Evolutionary conservation across 345 rosid genomes (phyloP).

Genomic region (Xanthoceras sorbifolium): DNA sequence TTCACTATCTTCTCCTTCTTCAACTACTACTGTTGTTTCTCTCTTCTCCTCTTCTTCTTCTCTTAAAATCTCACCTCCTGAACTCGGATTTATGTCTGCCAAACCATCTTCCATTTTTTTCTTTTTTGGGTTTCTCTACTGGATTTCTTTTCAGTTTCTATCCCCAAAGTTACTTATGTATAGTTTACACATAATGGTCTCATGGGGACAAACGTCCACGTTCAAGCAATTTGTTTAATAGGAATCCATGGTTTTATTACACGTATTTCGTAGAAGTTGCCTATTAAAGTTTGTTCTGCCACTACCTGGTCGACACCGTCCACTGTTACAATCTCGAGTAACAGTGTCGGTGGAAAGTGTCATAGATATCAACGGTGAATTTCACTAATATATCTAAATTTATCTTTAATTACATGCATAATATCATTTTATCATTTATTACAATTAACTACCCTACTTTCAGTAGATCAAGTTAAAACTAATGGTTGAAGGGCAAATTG

Average conservation of each 20-base stretch:
- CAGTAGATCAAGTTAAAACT: too few relatives aligned
- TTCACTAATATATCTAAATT: too few relatives aligned
- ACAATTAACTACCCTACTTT: too few relatives aligned
- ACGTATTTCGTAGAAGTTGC: slow-evolving; percentile 30
- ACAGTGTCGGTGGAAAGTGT: too few relatives aligned
- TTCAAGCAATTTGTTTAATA: neutral
- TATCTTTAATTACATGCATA: too few relatives aligned
- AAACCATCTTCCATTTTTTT: slow-evolving; percentile 49
- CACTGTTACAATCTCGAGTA: neutral
- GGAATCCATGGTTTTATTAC: slow-evolving; percentile 14
- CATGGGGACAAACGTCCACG: slow-evolving; percentile 11
- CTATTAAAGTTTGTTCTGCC: neutral
- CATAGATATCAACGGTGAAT: too few relatives aligned
- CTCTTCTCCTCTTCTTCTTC: slow-evolving; percentile 6
- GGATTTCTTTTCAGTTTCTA: too few relatives aligned
- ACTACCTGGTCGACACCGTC: neutral
- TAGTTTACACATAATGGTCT: too few relatives aligned
- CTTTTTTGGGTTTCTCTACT: neutral
- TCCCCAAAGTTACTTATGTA: neutral
- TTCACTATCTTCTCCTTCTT: slow-evolving; percentile 8
- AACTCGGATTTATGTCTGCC: slow-evolving; percentile 26
- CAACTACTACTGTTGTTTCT: neutral
- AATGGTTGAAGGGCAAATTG: too few relatives aligned
- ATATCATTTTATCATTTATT: too few relatives aligned
- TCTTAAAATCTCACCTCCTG: neutral